Evolutionary conservation across 331 rosid species (phyloP).

Genomic region (Rosa hybrid): DNA sequence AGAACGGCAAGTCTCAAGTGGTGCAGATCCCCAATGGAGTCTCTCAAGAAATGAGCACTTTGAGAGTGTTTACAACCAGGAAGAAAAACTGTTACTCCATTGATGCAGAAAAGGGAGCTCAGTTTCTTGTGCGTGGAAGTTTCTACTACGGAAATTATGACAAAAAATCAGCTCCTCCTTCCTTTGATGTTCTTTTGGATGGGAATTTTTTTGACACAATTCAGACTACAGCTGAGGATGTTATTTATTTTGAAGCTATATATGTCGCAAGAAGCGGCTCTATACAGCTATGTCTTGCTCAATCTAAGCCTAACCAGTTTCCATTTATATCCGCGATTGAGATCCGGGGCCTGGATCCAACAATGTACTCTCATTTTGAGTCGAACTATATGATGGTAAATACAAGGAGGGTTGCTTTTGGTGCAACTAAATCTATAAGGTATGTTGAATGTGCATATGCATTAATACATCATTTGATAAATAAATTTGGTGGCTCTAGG

Average conservation of each 20-base stretch:
- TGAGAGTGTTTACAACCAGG: constrained; percentile 43
- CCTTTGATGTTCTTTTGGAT: constrained; percentile 47
- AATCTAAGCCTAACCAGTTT: constrained; percentile 36
- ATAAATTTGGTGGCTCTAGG: not conserved
- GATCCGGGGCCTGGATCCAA: constrained; percentile 36
- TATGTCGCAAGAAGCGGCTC: constrained; percentile 24
- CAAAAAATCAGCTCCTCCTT: constrained; percentile 41
- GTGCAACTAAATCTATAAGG: constrained; percentile 26
- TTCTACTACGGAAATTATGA: constrained; percentile 57
- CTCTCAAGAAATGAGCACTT: constrained; percentile 9
- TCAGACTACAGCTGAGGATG: not conserved
- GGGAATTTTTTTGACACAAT: constrained; percentile 41
- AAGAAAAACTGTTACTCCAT: constrained; percentile 48
- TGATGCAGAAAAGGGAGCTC: constrained; percentile 34
- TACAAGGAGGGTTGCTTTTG: constrained; percentile 40
- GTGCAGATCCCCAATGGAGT: not conserved
- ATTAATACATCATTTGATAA: not conserved
- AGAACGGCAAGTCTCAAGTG: constrained; percentile 4
- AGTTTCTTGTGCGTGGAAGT: constrained; percentile 45
- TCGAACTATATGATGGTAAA: constrained; percentile 29
- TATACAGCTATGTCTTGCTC: constrained; percentile 50
- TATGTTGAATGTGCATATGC: not conserved
- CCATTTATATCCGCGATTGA: constrained; percentile 55
- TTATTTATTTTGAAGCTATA: not conserved
- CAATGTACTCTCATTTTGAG: constrained; percentile 37